Conservation (phyloP, 2,329 filamentous ascomycete genomes). For the Hyphodiscus sp. region DNA sequence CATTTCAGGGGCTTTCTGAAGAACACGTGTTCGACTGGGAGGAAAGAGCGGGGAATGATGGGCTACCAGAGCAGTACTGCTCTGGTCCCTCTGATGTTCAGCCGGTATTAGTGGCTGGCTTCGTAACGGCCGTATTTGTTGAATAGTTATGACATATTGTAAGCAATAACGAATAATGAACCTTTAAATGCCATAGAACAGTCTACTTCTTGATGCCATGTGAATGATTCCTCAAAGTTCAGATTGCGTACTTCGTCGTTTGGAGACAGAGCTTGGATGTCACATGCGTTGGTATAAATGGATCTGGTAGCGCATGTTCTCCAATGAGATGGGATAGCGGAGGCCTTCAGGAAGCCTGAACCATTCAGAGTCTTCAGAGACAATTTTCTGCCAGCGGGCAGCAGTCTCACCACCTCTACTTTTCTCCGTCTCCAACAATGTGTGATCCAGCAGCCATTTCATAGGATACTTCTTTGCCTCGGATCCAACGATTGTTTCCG, state of each 20-base stretch:
- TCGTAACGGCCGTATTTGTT: slow-evolving; percentile 3
- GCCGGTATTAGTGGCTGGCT: slow-evolving; percentile 29
- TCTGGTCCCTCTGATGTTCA: slow-evolving; percentile 56
- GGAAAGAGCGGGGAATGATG: slow-evolving; percentile 18
- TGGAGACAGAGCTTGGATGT: neutral
- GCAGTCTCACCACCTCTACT: slow-evolving; percentile 26
- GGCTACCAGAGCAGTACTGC: slow-evolving; percentile 44
- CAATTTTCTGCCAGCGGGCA: slow-evolving; percentile 64
- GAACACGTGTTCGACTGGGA: slow-evolving; percentile 20
- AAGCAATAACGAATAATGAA: slow-evolving; percentile 23
- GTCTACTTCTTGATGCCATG: neutral
- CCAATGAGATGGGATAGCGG: slow-evolving; percentile 75
- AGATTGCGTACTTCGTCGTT: neutral
- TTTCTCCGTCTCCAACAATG: slow-evolving; percentile 49
- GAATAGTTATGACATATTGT: slow-evolving; percentile 7
- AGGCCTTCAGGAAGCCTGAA: slow-evolving; percentile 65
- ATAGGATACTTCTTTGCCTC: slow-evolving; percentile 73
- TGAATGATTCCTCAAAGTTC: no score
- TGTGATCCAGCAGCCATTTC: slow-evolving; percentile 86
- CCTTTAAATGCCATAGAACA: neutral
- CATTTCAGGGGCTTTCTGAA: slow-evolving; percentile 21
- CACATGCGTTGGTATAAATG: slow-evolving; percentile 61
- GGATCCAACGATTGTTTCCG: slow-evolving; percentile 63
- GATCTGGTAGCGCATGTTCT: slow-evolving; percentile 93
- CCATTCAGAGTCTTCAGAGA: slow-evolving; percentile 75